phyloP scores from a whole-genome alignment of 2,329 filamentous ascomycete species.

The Ampelomyces quisqualis region DNA sequence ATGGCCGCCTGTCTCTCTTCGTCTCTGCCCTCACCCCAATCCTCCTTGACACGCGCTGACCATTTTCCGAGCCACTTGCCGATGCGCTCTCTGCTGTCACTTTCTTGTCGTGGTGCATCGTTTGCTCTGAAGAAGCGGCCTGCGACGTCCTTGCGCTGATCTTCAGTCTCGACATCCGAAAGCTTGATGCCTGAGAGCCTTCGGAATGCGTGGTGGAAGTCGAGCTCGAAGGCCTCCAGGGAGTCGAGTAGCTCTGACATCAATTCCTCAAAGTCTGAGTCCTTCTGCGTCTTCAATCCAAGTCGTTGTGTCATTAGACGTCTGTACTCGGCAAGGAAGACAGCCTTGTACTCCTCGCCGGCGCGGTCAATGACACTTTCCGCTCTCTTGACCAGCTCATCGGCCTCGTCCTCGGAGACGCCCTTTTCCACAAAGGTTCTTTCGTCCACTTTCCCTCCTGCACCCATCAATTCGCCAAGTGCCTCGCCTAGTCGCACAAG shows the following conservation, averaged over 20 bases:
- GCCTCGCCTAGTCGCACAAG: constrained; percentile 87
- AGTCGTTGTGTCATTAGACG: constrained; percentile 77
- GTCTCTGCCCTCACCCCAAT: constrained; percentile 67
- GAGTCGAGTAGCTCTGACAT: constrained; percentile 82
- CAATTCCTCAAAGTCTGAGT: constrained; percentile 74
- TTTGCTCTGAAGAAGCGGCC: constrained; percentile 78
- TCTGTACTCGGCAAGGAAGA: constrained; percentile 89
- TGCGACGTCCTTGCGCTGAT: constrained; percentile 64
- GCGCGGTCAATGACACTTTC: constrained; percentile 78
- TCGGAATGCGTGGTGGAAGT: constrained; percentile 94
- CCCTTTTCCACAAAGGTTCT: constrained; percentile 70
- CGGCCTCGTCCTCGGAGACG: constrained; percentile 66
- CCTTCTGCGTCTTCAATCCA: constrained; percentile 68
- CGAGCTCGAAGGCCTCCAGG: constrained; percentile 77
- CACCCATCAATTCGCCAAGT: constrained; percentile 82
- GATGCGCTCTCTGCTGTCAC: constrained; percentile 65
- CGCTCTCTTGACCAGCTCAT: constrained; percentile 72
- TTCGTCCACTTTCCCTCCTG: constrained; percentile 70
- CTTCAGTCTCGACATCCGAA: constrained; percentile 63
- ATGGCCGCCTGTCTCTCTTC: constrained; percentile 68
- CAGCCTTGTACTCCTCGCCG: constrained; percentile 83
- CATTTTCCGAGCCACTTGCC: constrained; percentile 81
- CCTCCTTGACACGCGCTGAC: constrained; percentile 68
- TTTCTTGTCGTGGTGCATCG: constrained; percentile 55
- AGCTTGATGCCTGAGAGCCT: constrained; percentile 67